These are phyloP conservation scores for Pelargonium nanum DNA, from an alignment of 345 rosid genomes.

Conservation along the genomic window DNA sequence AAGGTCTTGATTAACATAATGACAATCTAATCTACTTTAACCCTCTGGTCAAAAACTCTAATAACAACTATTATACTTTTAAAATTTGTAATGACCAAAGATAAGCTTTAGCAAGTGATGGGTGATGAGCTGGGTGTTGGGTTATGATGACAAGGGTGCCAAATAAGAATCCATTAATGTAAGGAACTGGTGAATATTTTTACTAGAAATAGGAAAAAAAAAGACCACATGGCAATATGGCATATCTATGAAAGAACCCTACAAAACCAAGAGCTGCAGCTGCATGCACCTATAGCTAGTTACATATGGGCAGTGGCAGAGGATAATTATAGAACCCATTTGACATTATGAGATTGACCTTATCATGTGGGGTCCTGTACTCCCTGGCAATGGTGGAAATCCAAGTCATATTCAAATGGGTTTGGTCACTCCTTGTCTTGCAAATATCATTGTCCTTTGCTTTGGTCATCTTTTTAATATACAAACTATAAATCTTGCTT, in stretches of 20 bases:
- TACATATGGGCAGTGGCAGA: neutral
- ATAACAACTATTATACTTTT: neutral
- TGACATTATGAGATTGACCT: conserved; percentile 12
- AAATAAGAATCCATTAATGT: no score
- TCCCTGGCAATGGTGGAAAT: conserved; percentile 16
- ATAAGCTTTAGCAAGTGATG: neutral
- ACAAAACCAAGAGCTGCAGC: neutral
- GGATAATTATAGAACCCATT: neutral
- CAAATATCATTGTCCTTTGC: conserved; percentile 6
- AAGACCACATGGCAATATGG: neutral
- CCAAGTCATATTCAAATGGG: conserved; percentile 23
- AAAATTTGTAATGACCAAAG: neutral
- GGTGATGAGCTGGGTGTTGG: neutral
- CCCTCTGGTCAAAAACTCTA: neutral
- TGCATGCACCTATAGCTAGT: neutral
- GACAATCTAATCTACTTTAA: neutral
- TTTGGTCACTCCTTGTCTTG: conserved; percentile 14
- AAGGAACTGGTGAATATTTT: neutral
- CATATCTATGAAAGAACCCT: neutral
- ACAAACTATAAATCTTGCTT: neutral
- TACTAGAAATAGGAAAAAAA: neutral
- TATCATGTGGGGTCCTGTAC: conserved; percentile 8
- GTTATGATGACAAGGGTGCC: neutral
- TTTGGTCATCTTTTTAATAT: no score
- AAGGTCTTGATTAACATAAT: neutral